These are phyloP conservation scores for Aspergillus sp. DNA, from an alignment of 2,329 filamentous ascomycete species.

Conservation along the genomic window DNA sequence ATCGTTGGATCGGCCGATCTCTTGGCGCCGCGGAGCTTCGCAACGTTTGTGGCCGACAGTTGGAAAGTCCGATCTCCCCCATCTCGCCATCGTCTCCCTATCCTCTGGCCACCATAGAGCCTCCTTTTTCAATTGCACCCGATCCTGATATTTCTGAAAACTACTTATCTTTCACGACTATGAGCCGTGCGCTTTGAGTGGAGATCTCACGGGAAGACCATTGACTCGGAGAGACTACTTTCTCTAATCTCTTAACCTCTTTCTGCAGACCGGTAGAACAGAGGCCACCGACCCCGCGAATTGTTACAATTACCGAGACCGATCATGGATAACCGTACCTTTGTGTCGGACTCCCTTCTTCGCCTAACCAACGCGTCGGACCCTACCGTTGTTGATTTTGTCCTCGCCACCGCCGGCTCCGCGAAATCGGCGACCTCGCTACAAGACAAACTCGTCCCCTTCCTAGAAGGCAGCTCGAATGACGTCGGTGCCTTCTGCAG, in stretches of 20 bases:
- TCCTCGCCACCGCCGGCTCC: slow-evolving; percentile 53
- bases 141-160: not conserved
- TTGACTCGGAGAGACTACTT: not conserved
- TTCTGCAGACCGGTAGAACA: not conserved
- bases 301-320: not conserved
- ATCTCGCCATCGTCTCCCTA: not conserved
- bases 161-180: not conserved
- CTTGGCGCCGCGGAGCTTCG: slow-evolving; percentile 15
- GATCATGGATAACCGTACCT: slow-evolving; percentile 41
- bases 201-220: not conserved
- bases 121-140: not conserved
- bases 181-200: not conserved
- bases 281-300: too few species aligned
- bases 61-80: not conserved
- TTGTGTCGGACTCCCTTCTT: slow-evolving; percentile 52
- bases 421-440: slow-evolving; percentile 50
- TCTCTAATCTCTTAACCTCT: not conserved
- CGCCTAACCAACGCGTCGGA: slow-evolving; percentile 57
- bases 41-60: not conserved
- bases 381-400: slow-evolving; percentile 57
- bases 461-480: slow-evolving; percentile 51
- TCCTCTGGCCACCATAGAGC: not conserved
- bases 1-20: slow-evolving; percentile 1
- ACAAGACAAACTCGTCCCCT: slow-evolving; percentile 52
- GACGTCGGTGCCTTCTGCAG: slow-evolving; percentile 50